Conservation (phyloP, 345 rosid genomes). For the Eutrema japonicum region DNA sequence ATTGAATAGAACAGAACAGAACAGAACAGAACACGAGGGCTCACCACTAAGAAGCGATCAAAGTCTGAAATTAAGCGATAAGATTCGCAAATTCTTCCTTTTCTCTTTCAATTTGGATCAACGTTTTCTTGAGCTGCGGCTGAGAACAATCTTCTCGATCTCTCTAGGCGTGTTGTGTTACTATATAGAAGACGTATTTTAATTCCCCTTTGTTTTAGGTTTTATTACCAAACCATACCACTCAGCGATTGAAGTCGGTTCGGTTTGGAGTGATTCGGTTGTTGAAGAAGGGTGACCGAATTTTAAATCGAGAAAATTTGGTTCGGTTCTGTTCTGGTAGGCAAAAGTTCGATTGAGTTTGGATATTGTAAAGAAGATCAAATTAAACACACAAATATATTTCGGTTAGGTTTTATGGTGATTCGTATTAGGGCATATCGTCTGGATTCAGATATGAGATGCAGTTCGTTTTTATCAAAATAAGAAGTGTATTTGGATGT, state of each 20-base stretch:
- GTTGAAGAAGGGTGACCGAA: neutral
- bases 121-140: conserved; percentile 37
- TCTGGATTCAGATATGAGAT: too few species aligned
- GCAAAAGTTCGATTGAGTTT: too few species aligned
- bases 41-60: conserved; percentile 30
- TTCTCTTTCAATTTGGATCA: conserved; percentile 12
- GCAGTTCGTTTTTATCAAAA: too few species aligned
- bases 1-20: too few species aligned
- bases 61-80: conserved; percentile 11
- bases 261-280: conserved; percentile 3
- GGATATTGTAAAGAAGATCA: too few species aligned
- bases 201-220: conserved; percentile 21
- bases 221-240: conserved; percentile 33
- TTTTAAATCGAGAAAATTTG: too few species aligned
- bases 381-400: too few species aligned
- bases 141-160: neutral
- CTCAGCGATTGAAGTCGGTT: neutral
- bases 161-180: neutral
- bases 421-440: too few species aligned
- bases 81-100: conserved; percentile 8
- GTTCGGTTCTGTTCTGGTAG: too few species aligned
- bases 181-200: neutral
- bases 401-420: too few species aligned
- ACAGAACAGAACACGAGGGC: neutral
- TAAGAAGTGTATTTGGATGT: too few species aligned